Conservation (phyloP, 2,329 filamentous ascomycete species). For the Coniochaeta ligniaria region DNA sequence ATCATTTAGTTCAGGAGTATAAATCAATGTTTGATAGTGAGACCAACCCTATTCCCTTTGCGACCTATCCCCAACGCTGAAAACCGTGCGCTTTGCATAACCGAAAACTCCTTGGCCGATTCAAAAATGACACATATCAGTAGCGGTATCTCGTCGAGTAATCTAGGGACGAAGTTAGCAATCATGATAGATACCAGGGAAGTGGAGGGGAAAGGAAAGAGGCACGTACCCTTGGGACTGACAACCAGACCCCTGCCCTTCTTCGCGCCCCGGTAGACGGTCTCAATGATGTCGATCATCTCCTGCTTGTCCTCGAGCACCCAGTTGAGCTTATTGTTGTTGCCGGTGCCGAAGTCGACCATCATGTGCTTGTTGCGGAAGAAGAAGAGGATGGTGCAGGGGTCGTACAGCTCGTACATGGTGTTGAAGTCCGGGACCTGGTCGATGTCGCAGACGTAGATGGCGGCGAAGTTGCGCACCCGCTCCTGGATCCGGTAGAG, state of each 20-base stretch:
- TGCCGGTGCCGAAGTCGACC: conserved; percentile 95
- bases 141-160: conserved; percentile 51
- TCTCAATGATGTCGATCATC: conserved; percentile 96
- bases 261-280: conserved; percentile 95
- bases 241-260: conserved; percentile 96
- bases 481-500: conserved; percentile 89
- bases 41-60: background rate
- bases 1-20: background rate
- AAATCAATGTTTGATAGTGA: conserved; percentile 2
- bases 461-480: conserved; percentile 87
- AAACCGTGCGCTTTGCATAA: background rate
- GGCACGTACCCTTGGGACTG: conserved; percentile 67
- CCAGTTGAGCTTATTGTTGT: conserved; percentile 98
- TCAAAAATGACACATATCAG: background rate
- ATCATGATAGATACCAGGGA: conserved; percentile 57
- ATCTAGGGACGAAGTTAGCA: conserved; percentile 53
- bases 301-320: conserved; percentile 97
- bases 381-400: conserved; percentile 59
- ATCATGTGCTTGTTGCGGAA: conserved; percentile 99
- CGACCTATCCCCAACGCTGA: background rate
- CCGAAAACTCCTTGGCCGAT: background rate
- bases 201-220: conserved; percentile 29
- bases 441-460: conserved; percentile 92
- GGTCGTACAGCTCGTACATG: conserved; percentile 74
- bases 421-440: conserved; percentile 87